phyloP scores from a whole-genome alignment of 2,329 filamentous ascomycete species.

The Periconia macrospinosa region DNA sequence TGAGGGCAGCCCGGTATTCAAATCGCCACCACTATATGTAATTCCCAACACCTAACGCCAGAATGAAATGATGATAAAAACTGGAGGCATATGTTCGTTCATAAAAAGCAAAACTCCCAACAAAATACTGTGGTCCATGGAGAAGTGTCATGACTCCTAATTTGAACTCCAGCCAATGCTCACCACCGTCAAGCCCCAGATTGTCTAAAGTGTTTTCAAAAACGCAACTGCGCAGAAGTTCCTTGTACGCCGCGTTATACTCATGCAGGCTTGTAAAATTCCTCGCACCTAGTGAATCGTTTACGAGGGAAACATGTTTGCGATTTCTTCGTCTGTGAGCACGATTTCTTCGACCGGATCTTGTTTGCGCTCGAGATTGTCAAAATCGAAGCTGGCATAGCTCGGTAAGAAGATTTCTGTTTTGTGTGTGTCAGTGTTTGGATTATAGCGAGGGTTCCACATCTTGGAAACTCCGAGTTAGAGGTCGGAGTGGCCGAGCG shows the following conservation, averaged over 20 bases:
- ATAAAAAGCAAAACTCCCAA: no score
- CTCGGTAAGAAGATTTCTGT: conserved; percentile 79
- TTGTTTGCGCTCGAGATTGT: conserved; percentile 72
- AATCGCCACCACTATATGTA: no score
- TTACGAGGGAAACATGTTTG: conserved; percentile 36
- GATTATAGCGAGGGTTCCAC: not conserved
- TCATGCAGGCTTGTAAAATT: not conserved
- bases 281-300: not conserved
- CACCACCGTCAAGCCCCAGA: no score
- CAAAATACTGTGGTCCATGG: no score
- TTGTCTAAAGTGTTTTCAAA: not conserved
- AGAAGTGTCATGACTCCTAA: no score
- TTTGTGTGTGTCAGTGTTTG: not conserved
- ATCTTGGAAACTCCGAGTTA: not conserved
- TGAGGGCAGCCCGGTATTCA: no score
- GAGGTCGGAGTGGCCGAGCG: not conserved
- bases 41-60: no score
- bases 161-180: not conserved
- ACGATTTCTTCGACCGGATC: conserved; percentile 79
- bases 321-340: conserved; percentile 72
- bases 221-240: not conserved
- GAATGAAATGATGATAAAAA: no score
- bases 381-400: conserved; percentile 71
- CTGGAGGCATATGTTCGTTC: no score
- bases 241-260: conserved; percentile 3